A percentile compares a stretch with the other conserved stretches of the same genome.
Conservation (phyloP, 1,284 basidiomycete species). For the Peniophora sp. region DNA sequence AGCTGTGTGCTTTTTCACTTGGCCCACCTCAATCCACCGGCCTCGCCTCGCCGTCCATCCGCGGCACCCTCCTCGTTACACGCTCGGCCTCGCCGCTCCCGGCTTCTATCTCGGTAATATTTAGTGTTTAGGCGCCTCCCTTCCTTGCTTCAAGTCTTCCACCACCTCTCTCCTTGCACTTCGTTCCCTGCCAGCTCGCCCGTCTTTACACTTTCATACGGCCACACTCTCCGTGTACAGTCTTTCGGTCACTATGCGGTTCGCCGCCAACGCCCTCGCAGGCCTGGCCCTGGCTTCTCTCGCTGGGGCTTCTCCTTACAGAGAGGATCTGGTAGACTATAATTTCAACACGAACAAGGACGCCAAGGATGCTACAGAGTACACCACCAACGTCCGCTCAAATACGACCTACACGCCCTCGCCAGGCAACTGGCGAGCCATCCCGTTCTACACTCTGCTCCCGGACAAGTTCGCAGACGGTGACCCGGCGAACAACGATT, state of each 20-base stretch:
- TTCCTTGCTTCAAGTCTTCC: not conserved
- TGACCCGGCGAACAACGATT: constrained; percentile 86
- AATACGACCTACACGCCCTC: constrained; percentile 69
- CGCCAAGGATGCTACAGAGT: constrained; percentile 64
- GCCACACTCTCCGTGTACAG: constrained; percentile 16
- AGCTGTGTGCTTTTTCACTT: too few species aligned
- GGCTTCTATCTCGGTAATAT: not conserved
- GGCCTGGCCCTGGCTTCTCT: constrained; percentile 11
- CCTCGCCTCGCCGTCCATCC: too few species aligned
- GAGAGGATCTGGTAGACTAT: constrained; percentile 68
- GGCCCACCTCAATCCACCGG: too few species aligned
- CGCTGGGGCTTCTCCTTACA: constrained; percentile 57
- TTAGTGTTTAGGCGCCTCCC: not conserved
- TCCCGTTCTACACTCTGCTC: constrained; percentile 81
- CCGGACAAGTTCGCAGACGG: constrained; percentile 92
- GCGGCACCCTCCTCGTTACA: constrained; percentile 10
- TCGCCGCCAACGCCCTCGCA: constrained; percentile 11
- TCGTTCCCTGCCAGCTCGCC: constrained; percentile 5
- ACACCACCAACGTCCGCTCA: constrained; percentile 46
- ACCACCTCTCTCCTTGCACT: not conserved
- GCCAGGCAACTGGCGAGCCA: constrained; percentile 79
- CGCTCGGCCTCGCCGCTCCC: not conserved
- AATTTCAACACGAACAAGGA: constrained; percentile 82
- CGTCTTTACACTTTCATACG: constrained; percentile 8
- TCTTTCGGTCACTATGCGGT: not conserved